A percentile compares a stretch with the other conserved stretches of the same genome.
Evolutionary conservation across 2,329 filamentous ascomycete species (phyloP).

Genomic region (Dothistroma pini): DNA sequence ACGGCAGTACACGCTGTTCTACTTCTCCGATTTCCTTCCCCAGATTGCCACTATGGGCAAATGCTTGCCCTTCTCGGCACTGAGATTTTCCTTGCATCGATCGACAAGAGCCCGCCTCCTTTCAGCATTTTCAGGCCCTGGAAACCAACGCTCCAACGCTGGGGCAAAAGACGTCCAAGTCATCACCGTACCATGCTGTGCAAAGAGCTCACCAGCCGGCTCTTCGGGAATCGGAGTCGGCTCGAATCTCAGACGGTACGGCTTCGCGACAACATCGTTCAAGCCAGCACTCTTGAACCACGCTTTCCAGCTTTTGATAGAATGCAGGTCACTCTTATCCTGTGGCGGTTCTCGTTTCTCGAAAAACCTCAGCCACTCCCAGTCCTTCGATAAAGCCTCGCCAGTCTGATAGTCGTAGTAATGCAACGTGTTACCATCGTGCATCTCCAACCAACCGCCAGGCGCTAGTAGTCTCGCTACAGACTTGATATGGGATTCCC

Average conservation of each 20-base stretch:
- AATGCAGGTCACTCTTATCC: constrained; percentile 1
- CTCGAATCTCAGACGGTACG: constrained; percentile 1
- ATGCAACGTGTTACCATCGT: constrained; percentile 7
- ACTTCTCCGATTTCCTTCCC: background rate
- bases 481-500: constrained; percentile 6
- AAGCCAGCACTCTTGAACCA: constrained; percentile 2
- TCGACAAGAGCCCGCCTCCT: background rate
- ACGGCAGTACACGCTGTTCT: background rate
- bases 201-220: constrained; percentile 5
- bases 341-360: background rate
- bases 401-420: constrained; percentile 3
- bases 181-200: background rate
- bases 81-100: background rate
- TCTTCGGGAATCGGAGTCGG: constrained; percentile 1
- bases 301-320: background rate
- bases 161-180: background rate
- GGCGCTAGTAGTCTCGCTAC: constrained; percentile 3
- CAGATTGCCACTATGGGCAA: background rate
- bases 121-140: background rate
- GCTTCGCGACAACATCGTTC: background rate
- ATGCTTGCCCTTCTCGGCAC: background rate
- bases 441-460: constrained; percentile 13
- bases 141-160: background rate
- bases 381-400: background rate
- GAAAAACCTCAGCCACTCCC: constrained; percentile 6